A percentile compares a stretch with the other conserved stretches of the same genome.
These are phyloP conservation scores for Syzygium oleosum DNA, from an alignment of 345 rosid species.

Conservation along the genomic window DNA sequence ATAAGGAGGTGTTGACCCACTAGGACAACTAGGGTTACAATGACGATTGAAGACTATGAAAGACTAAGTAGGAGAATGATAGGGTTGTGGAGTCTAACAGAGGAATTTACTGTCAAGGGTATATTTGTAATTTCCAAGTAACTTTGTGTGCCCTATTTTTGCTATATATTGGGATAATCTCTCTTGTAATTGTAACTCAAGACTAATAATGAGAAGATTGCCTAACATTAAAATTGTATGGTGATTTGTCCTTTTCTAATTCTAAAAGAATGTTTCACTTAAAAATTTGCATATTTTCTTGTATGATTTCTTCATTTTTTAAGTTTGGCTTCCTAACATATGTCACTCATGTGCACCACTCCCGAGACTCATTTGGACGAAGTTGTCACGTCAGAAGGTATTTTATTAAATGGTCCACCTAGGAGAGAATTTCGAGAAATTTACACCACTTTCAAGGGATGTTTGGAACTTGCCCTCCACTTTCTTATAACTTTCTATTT, in stretches of 20 bases:
- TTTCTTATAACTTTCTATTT: background rate
- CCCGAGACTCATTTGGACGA: background rate
- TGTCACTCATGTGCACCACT: background rate
- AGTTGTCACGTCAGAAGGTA: background rate
- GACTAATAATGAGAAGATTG: background rate
- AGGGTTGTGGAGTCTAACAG: background rate
- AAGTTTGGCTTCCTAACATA: background rate
- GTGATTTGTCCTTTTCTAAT: background rate
- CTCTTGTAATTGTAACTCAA: background rate
- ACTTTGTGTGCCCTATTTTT: too few species aligned
- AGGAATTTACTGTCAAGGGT: background rate
- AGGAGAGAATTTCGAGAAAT: background rate
- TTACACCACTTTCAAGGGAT: background rate
- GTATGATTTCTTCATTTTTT: background rate
- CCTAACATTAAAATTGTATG: too few species aligned
- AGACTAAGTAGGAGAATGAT: background rate
- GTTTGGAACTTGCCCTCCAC: background rate
- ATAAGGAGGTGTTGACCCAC: background rate
- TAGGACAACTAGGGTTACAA: background rate
- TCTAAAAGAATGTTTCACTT: too few species aligned
- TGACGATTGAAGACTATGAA: background rate
- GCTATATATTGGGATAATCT: background rate
- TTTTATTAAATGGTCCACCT: background rate
- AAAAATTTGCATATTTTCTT: too few species aligned
- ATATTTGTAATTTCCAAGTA: too few species aligned